Base-by-base conservation (phyloP, 2,329 filamentous ascomycete species). In the Penicillium sp. region DNA sequence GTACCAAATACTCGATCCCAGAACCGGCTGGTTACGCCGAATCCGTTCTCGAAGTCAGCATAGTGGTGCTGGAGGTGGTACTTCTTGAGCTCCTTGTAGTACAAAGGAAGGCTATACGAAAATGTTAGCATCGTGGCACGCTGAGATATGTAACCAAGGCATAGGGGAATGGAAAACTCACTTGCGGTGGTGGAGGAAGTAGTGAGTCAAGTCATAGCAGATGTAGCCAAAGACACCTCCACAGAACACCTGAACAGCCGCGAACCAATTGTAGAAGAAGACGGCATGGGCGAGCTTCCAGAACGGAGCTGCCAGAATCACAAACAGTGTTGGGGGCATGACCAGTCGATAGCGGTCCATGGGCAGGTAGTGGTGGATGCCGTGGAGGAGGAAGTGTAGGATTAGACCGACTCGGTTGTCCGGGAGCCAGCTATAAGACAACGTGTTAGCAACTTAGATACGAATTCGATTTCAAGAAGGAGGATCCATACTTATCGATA, bases 261-360 rank as follows among this genome's bases (percentile, higher is more conserved):
- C 86, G 77, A 91, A 85, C 93, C 93, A 98, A 78, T 94, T 87
- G 80, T 89, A 93, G 76, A 82, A 90, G 77, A 99, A 92, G 58
- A 98, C 74, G 1, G 84, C 70, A 70, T 97, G 94, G 0, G 95
- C 92, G 55, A 99, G 83, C 77, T 92, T 91, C 90, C 92, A 99
- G 82, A 98, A 98, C 0, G 95, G 95, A 0, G 86, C 85, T 6
- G 94, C 94, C 22, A 99, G 88, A 13, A 86, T 85, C 26, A 94
- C 65, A 75, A 99, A 98, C 3, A 99, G 84, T 0, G 92, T 87
- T 0, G 95, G 95, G 1, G 95, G 95, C 95, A 99, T 98, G 67
- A 99, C 95, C 10, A 99, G 89, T 63, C 95, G 89, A 72, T 97
- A 94, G 75, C 90, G 94, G 81, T 99, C 95, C 95, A 99, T 98